Evolutionary conservation across 805 yeast species (phyloP).

Genomic region (Wickerhamomyces canadensis): DNA sequence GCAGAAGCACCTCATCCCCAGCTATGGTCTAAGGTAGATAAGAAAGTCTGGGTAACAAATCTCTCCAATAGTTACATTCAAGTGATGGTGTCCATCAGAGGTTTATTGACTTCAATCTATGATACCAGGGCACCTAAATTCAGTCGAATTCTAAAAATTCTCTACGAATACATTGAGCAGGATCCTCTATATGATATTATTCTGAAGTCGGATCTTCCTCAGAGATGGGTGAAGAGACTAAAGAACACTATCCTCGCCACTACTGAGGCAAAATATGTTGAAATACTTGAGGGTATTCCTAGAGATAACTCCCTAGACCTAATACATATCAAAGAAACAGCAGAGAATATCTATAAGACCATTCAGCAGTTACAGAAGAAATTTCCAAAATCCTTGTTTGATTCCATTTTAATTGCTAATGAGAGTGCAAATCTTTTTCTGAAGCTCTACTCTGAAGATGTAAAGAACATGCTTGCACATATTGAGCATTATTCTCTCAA

Average conservation of each 20-base stretch:
- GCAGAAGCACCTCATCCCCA: slow-evolving; percentile 22
- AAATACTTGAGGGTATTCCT: slow-evolving; percentile 47
- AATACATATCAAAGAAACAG: slow-evolving; percentile 50
- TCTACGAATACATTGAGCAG: slow-evolving; percentile 44
- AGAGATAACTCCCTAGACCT: slow-evolving; percentile 48
- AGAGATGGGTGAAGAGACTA: slow-evolving; percentile 38
- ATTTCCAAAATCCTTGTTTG: slow-evolving; percentile 58
- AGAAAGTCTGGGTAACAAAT: slow-evolving; percentile 43
- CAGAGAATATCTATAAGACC: slow-evolving; percentile 44
- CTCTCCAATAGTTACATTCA: slow-evolving; percentile 41
- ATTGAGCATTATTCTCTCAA: slow-evolving; percentile 35
- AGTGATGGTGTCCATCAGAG: slow-evolving; percentile 40
- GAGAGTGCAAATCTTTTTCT: slow-evolving; percentile 45
- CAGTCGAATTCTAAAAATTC: slow-evolving; percentile 43
- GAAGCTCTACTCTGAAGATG: slow-evolving; percentile 48
- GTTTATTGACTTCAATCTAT: slow-evolving; percentile 36
- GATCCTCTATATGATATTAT: slow-evolving; percentile 38
- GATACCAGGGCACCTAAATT: slow-evolving; percentile 50
- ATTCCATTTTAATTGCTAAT: slow-evolving; percentile 44
- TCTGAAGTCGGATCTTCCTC: slow-evolving; percentile 31
- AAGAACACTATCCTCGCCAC: slow-evolving; percentile 31
- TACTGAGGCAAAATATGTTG: slow-evolving; percentile 39
- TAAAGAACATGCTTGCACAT: slow-evolving; percentile 44
- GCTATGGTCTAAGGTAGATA: slow-evolving; percentile 41
- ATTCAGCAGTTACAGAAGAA: slow-evolving; percentile 50